Conservation (phyloP, 495 filamentous ascomycete species). For the Hypoxylon intermedium region DNA sequence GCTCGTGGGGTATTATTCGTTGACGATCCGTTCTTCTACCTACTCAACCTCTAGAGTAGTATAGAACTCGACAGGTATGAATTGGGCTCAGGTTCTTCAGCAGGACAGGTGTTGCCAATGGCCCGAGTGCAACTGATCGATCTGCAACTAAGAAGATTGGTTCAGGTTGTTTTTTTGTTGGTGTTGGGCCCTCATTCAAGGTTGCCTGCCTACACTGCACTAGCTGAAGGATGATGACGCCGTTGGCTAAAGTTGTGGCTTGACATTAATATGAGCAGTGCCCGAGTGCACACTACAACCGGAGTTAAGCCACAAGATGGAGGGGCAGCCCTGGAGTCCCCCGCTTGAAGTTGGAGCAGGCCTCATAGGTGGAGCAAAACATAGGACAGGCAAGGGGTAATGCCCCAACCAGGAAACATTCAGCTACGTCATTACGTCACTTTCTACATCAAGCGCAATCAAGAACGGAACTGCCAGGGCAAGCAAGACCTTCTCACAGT, state of each 20-base stretch:
- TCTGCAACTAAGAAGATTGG: neutral
- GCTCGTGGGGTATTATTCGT: neutral
- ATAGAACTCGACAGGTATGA: no score
- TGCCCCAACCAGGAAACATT: neutral
- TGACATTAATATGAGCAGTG: no score
- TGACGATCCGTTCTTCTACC: neutral
- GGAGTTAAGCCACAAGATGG: slow-evolving; percentile 21
- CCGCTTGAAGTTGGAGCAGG: no score
- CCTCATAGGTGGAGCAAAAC: no score
- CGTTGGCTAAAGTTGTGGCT: neutral
- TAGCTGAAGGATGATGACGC: slow-evolving; percentile 17
- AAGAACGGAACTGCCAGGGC: neutral
- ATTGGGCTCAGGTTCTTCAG: slow-evolving; percentile 7
- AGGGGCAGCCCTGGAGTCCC: slow-evolving; percentile 13
- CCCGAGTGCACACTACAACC: no score
- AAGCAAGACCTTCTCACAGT: neutral
- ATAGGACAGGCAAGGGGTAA: no score
- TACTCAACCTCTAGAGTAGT: slow-evolving; percentile 1
- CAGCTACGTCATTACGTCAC: slow-evolving; percentile 22
- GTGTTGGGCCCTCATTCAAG: slow-evolving; percentile 7
- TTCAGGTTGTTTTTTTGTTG: neutral
- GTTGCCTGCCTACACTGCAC: slow-evolving; percentile 19
- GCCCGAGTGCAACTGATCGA: no score
- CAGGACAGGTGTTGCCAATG: neutral
- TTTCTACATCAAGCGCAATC: slow-evolving; percentile 4